Percentiles rank a stretch among this genome's conserved stretches.
These are phyloP conservation scores for Microascus cirrosus DNA, from an alignment of 2,329 filamentous ascomycete genomes.

Conservation along the genomic window DNA sequence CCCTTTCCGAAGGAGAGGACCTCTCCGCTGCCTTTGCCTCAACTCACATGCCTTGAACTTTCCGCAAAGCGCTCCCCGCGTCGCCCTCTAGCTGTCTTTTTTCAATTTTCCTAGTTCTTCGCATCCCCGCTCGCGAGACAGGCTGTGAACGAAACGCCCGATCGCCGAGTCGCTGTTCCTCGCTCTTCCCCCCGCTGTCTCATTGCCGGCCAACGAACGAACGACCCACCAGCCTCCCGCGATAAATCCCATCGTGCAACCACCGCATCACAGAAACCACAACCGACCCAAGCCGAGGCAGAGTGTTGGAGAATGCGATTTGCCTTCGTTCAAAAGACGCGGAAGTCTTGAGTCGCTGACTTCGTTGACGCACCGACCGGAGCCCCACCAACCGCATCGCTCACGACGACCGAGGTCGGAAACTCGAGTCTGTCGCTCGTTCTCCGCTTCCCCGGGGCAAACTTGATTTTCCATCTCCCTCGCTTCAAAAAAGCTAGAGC, in stretches of 20 bases:
- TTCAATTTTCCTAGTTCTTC: no score
- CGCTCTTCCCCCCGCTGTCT: no score
- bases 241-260: neutral
- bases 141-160: no score
- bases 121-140: no score
- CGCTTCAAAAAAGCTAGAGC: neutral
- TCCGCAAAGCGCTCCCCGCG: no score
- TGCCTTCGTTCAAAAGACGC: neutral
- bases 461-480: neutral
- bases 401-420: neutral
- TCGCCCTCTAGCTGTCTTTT: no score
- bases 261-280: neutral
- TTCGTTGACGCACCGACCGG: neutral
- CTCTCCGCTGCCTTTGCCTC: neutral
- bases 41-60: neutral
- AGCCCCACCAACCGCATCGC: neutral
- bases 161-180: no score
- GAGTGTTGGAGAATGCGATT: neutral
- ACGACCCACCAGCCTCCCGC: neutral
- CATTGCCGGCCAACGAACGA: no score
- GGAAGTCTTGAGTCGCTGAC: neutral
- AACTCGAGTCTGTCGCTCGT: neutral
- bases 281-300: neutral
- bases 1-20: neutral
- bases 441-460: neutral